These are phyloP conservation scores for Rhynchosporium graminicola DNA, from an alignment of 2,329 filamentous ascomycete species.

Conservation along the genomic window DNA sequence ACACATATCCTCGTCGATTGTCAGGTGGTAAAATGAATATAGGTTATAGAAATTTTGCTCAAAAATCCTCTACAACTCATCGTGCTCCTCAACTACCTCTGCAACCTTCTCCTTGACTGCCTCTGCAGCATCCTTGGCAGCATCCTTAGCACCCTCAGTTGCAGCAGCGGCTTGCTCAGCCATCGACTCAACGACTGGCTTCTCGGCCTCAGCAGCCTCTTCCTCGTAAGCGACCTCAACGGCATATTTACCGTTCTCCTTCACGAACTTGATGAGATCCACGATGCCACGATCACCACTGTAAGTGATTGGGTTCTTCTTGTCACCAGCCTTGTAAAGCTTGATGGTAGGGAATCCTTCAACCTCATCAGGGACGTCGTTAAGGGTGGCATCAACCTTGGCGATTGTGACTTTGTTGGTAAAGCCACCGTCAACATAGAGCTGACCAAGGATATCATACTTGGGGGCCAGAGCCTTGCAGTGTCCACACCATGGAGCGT, in stretches of 20 bases:
- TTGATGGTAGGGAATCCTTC: constrained; percentile 99
- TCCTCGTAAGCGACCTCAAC: constrained; percentile 64
- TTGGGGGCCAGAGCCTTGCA: constrained; percentile 98
- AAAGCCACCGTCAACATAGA: constrained; percentile 74
- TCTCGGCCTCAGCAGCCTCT: constrained; percentile 53
- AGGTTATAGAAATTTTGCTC: constrained; percentile 26
- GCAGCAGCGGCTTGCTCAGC: constrained; percentile 45
- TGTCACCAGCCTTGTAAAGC: constrained; percentile 88
- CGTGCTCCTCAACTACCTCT: constrained; percentile 56
- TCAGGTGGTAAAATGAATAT: constrained; percentile 34
- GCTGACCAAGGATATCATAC: constrained; percentile 86
- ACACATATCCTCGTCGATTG: constrained; percentile 9
- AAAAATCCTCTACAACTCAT: constrained; percentile 68
- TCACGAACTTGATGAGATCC: constrained; percentile 88
- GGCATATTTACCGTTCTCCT: constrained; percentile 92
- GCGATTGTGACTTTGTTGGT: constrained; percentile 87
- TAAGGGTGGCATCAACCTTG: constrained; percentile 95
- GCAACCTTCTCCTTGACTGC: constrained; percentile 49
- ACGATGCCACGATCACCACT: constrained; percentile 83
- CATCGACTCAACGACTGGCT: constrained; percentile 43
- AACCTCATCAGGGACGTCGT: constrained; percentile 96
- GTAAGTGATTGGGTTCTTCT: constrained; percentile 84
- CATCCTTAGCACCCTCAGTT: constrained; percentile 41
- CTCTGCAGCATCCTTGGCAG: constrained; percentile 52
- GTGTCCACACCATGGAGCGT: constrained; percentile 99